Percentiles rank a stretch among this genome's conserved stretches.
phyloP scores from a whole-genome alignment of 805 yeast species.

The Kockiozyma suomiensis region DNA sequence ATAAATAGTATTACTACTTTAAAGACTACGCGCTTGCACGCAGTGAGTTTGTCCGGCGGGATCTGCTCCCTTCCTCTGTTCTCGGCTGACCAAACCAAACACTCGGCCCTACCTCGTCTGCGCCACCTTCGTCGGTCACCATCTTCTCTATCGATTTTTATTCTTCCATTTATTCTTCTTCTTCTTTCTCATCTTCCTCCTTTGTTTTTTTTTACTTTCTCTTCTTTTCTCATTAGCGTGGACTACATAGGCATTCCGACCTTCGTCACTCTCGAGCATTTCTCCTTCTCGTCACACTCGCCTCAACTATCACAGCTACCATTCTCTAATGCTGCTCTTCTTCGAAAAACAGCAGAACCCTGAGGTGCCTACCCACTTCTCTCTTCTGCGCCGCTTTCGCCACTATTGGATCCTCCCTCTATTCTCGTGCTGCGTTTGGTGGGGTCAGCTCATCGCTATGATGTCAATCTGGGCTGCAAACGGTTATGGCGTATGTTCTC shows the following conservation, averaged over 20 bases:
- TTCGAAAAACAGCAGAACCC: neutral
- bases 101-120: neutral
- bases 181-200: too few species aligned
- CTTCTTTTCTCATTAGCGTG: too few species aligned
- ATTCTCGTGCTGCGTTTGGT: slow-evolving; percentile 72
- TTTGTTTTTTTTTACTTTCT: neutral
- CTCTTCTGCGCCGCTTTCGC: slow-evolving; percentile 13
- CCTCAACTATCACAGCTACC: neutral
- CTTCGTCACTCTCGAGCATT: neutral
- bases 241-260: neutral
- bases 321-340: neutral
- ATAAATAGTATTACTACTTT: too few species aligned
- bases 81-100: neutral
- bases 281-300: neutral
- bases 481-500: slow-evolving; percentile 48
- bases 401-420: slow-evolving; percentile 60
- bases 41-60: neutral
- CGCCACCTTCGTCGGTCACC: neutral
- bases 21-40: neutral
- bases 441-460: slow-evolving; percentile 87
- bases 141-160: neutral
- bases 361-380: neutral
- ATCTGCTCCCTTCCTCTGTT: neutral
- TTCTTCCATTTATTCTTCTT: neutral
- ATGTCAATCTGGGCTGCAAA: slow-evolving; percentile 75